Percentiles rank a stretch among this genome's conserved stretches.
Evolutionary conservation across 345 rosid species (phyloP).

Genomic region (Bruguiera parviflora): DNA sequence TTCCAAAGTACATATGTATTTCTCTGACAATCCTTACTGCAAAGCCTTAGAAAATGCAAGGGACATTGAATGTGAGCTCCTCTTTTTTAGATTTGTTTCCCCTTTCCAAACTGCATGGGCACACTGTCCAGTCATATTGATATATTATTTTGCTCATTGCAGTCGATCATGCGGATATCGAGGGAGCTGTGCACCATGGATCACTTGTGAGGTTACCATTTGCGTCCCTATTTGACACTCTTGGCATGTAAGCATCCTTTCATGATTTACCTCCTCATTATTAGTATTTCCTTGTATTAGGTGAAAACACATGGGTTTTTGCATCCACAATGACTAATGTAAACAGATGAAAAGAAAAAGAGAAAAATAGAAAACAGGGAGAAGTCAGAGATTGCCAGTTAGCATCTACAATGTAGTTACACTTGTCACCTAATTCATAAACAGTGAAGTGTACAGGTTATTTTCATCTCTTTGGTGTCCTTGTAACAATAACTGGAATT

Average conservation of each 20-base stretch:
- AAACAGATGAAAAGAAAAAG: too few species aligned
- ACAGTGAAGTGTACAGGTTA: background rate
- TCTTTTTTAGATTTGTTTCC: conserved; percentile 4
- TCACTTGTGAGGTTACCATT: conserved; percentile 71
- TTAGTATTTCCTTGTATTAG: background rate
- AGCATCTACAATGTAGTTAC: background rate
- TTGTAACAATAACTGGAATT: background rate
- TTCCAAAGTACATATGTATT: conserved; percentile 44
- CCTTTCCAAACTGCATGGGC: background rate
- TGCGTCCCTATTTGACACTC: conserved; percentile 87
- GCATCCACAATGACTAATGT: background rate
- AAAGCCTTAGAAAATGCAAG: conserved; percentile 79
- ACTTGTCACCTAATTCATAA: background rate
- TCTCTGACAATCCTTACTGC: conserved; percentile 77
- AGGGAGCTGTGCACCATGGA: conserved; percentile 60
- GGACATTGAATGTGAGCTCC: conserved; percentile 79
- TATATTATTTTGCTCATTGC: conserved; percentile 28
- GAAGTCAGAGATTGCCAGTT: too few species aligned
- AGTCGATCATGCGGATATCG: conserved; percentile 86
- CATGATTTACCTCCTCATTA: background rate
- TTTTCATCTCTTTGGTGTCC: background rate
- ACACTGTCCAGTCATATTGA: background rate
- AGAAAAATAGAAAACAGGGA: too few species aligned
- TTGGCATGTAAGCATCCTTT: conserved; percentile 68
- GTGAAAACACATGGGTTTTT: background rate